Evolutionary conservation across 2,329 filamentous ascomycete species (phyloP), one percentile per base, ranked within the genome.

Genomic region (Diplodia seriata): DNA sequence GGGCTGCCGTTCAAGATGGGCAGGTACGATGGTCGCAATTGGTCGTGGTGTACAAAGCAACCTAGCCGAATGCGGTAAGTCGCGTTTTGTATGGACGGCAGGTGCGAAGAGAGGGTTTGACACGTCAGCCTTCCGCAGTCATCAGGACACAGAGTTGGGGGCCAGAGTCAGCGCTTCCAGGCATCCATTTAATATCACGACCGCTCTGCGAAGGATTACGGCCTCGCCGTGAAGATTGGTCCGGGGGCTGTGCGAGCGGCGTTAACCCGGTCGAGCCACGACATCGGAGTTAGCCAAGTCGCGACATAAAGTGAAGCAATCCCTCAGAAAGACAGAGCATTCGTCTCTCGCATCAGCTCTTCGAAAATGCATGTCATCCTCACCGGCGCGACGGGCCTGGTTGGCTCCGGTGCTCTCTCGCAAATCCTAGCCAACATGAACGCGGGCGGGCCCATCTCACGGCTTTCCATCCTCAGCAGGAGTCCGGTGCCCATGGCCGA

Each of bases 391-490:
- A 83, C 81, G 6, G 81, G 81, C 49, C 75, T 79, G 20, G 74
- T 79, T 18, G 81, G 81, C 68, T 73, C 79, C 18, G 77, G 75
- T 7, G 76, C 81, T 4, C 77, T 82, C 26, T 71, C 77, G 31
- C 72, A 75, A 38, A 77, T 80, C 73, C 74, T 82, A 15, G 72
- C 71, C 1, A 36, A 47, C 47, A 75, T 76, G 50, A 73, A 80
- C 55, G 81, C 83, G 47, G 81, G 92, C 68, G 59, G 59, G 3
- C 59, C 59, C 18, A 51, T 63, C 47, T 63, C 59, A 29, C 88
- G 87, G 72, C 86, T 93, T 73, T 89, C 89, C 26, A 87, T 94
- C 72, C 83, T 93, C 59, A 88, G 85, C 70, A 84, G 91, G 15
- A 82, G 87, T 12, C 87, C 89, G 0, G 87, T 93, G 1, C 81